Conservation (phyloP, 768 basidiomycete species). For the Agaricus blazei region DNA sequence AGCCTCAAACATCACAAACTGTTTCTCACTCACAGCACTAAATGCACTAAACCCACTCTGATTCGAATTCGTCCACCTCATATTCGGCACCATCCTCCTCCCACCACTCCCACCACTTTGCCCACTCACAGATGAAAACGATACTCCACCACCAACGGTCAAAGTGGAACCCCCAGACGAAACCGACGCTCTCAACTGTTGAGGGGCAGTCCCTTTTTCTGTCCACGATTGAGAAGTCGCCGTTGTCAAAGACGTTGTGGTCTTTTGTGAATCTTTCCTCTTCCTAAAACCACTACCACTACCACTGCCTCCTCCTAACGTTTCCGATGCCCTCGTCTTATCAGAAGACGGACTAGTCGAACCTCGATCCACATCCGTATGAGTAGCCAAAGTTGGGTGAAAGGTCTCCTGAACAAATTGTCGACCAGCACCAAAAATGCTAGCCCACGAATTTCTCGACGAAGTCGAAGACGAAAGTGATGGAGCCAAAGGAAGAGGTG, state of each 20-base stretch:
- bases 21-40: constrained; percentile 17
- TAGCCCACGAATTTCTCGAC: constrained; percentile 79
- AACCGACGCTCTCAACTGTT: constrained; percentile 26
- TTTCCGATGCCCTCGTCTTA: constrained; percentile 12
- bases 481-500: constrained; percentile 30
- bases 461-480: constrained; percentile 51
- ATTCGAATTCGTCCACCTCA: constrained; percentile 32
- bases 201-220: constrained; percentile 27
- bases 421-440: constrained; percentile 63
- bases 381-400: constrained; percentile 37
- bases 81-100: constrained; percentile 32
- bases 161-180: neutral
- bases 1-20: constrained; percentile 31
- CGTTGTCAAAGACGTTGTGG: constrained; percentile 15
- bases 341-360: neutral
- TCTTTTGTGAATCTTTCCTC: constrained; percentile 23
- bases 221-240: constrained; percentile 51
- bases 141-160: constrained; percentile 14
- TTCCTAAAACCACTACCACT: constrained; percentile 13
- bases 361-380: constrained; percentile 22
- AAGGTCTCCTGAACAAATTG: constrained; percentile 58
- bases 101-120: neutral
- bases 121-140: constrained; percentile 38
- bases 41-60: constrained; percentile 11
- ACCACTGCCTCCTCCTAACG: constrained; percentile 10